phyloP scores from a whole-genome alignment of 768 basidiomycete species.

The Cystofilobasidium macerans region DNA sequence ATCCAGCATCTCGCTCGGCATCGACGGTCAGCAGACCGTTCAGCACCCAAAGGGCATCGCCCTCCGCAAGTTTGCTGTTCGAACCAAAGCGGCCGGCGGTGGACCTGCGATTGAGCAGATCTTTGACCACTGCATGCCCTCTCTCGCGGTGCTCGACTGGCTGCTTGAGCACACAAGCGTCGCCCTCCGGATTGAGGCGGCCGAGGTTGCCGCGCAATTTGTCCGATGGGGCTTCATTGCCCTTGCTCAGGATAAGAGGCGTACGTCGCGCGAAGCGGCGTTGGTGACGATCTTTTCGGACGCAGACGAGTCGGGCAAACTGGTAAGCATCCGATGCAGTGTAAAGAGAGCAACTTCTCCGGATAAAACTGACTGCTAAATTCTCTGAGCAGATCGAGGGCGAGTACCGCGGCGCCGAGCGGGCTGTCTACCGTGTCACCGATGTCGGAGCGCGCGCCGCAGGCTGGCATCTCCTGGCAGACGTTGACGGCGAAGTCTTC shows the following conservation, averaged over 20 bases:
- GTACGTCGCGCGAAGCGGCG: constrained; percentile 32
- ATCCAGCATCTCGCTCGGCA: background rate
- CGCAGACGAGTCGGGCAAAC: constrained; percentile 5
- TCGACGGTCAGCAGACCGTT: constrained; percentile 13
- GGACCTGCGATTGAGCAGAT: too few species aligned
- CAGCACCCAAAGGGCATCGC: constrained; percentile 34
- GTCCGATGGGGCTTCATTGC: constrained; percentile 84
- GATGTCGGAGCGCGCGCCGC: constrained; percentile 78
- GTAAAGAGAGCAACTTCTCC: background rate
- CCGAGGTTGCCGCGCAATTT: constrained; percentile 95
- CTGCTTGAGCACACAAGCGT: constrained; percentile 93
- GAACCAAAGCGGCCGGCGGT: constrained; percentile 8
- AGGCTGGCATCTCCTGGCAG: constrained; percentile 48
- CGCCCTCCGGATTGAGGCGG: constrained; percentile 87
- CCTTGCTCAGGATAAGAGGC: constrained; percentile 47
- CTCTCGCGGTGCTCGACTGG: constrained; percentile 86
- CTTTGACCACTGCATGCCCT: constrained; percentile 59
- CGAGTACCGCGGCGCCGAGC: constrained; percentile 91
- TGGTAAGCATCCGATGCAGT: background rate
- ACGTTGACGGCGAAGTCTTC: background rate
- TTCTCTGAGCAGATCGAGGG: constrained; percentile 83
- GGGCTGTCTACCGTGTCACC: constrained; percentile 87
- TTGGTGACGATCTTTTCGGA: constrained; percentile 30
- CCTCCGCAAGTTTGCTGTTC: constrained; percentile 20
- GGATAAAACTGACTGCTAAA: too few species aligned